These are phyloP conservation scores for Salvia splendens DNA, from an alignment of 257 asterid genomes.

Conservation along the genomic window DNA sequence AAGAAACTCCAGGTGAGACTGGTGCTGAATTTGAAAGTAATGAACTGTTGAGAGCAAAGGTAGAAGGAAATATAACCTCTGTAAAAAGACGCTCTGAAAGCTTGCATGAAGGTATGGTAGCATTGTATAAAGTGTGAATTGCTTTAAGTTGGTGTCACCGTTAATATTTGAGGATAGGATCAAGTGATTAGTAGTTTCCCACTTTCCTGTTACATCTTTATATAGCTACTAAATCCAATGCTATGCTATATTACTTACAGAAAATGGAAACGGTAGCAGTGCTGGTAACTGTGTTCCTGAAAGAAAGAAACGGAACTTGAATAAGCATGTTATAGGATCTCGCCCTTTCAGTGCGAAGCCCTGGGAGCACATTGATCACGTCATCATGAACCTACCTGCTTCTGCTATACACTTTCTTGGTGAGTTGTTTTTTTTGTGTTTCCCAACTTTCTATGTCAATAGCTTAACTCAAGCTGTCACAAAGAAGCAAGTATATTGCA, in stretches of 20 bases:
- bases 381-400: slow-evolving; percentile 94
- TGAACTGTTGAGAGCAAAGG: slow-evolving; percentile 37
- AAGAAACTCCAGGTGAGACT: slow-evolving; percentile 39
- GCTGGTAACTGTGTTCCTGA: slow-evolving; percentile 39
- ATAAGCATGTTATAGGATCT: slow-evolving; percentile 53
- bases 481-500: no score
- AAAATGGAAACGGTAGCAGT: slow-evolving; percentile 37
- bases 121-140: neutral
- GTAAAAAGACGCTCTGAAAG: slow-evolving; percentile 61
- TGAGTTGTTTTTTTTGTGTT: slow-evolving; percentile 31
- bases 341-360: slow-evolving; percentile 56
- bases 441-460: neutral
- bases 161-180: slow-evolving; percentile 18
- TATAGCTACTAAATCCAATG: slow-evolving; percentile 22
- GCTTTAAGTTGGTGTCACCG: neutral
- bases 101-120: slow-evolving; percentile 51
- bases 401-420: slow-evolving; percentile 91
- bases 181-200: slow-evolving; percentile 11
- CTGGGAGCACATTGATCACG: slow-evolving; percentile 93
- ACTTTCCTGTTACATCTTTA: slow-evolving; percentile 12
- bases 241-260: slow-evolving; percentile 45
- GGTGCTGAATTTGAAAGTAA: slow-evolving; percentile 30
- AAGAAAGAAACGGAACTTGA: slow-evolving; percentile 52
- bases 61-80: slow-evolving; percentile 37
- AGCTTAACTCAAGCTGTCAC: neutral